A percentile compares a stretch with the other conserved stretches of the same genome.
phyloP scores from a whole-genome alignment of 1,139 yeast genomes.

The Candida smagusa region DNA sequence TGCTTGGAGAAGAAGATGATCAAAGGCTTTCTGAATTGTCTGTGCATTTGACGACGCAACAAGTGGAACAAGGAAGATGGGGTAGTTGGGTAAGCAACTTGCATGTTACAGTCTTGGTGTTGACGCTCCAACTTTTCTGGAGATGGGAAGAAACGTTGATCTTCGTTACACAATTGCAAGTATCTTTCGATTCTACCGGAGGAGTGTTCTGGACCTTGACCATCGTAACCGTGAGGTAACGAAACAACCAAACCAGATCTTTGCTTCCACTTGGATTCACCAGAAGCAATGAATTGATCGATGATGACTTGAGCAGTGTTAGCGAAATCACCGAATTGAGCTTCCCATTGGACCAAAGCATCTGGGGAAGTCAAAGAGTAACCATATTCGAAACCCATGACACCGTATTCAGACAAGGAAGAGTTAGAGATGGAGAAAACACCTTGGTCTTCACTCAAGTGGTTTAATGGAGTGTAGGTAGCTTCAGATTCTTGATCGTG shows the following conservation, averaged over 20 bases:
- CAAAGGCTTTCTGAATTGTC: conserved; percentile 98
- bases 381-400: conserved; percentile 98
- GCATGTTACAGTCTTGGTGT: conserved; percentile 98
- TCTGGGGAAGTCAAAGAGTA: conserved; percentile 97
- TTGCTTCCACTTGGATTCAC: conserved; percentile 98
- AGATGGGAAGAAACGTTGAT: conserved; percentile 89
- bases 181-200: conserved; percentile 97
- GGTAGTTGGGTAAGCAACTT: conserved; percentile 96
- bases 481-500: conserved; percentile 91
- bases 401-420: conserved; percentile 98
- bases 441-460: conserved; percentile 78
- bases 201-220: conserved; percentile 99
- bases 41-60: conserved; percentile 98
- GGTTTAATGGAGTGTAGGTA: conserved; percentile 80
- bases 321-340: conserved; percentile 99
- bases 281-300: conserved; percentile 96
- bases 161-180: conserved; percentile 94
- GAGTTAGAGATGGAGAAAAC: conserved; percentile 89
- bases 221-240: conserved; percentile 98
- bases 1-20: conserved; percentile 87
- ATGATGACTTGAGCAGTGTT: conserved; percentile 97
- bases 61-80: conserved; percentile 97
- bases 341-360: conserved; percentile 98
- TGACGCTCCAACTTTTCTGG: conserved; percentile 89
- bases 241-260: conserved; percentile 95